Base-by-base conservation (phyloP, 2,329 filamentous ascomycete genomes). In the Diaporthe sp. region DNA sequence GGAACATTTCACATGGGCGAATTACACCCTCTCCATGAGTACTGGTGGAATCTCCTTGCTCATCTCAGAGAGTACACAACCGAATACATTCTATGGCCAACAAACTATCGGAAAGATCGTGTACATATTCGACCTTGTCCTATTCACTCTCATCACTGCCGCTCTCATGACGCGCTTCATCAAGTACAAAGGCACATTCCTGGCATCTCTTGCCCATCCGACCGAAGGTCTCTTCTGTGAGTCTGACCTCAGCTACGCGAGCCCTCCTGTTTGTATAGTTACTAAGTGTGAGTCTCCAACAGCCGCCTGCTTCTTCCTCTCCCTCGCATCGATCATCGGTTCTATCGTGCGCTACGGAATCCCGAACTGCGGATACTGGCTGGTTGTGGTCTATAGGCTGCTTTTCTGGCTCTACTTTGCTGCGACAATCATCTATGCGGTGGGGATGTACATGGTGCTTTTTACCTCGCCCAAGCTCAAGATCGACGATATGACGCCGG, bases 111-210 rank as follows among this genome's bases (percentile, higher is more conserved):
- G 61, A 3, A 67, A 67, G 13, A 22, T 67, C 8, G 22, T 67
- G 10, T 67, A 67, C 22, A 67, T 67, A 67, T 67, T 50, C 42
- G 61, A 67, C 30, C 61, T 67, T 1, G 42, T 67, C 19, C 0
- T 67, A 17, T 67, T 67, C 25, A 50, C 42, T 9, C 28, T 67
- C 1, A 50, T 67, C 19, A 67, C 61, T 7, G 2, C 30, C 42
- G 12, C 42, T 10, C 10, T 67, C 7, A 38, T 17, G 42, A 67
- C 61, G 6, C 42, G 61, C 22, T 50, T 52, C 28, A 33, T 67
- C 61, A 67, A 52, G 45, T 67, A 67, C 42, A 67, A 67, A 35
- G 61, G 61, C 61, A 67, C 61, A 38, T 67, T 67, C n/a, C 19
- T 50, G 10, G 61, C 61, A 4, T 67, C 61, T 2, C 45, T 67